Conservation (phyloP, 495 filamentous ascomycete genomes). For the Ascodesmis nigricans region DNA sequence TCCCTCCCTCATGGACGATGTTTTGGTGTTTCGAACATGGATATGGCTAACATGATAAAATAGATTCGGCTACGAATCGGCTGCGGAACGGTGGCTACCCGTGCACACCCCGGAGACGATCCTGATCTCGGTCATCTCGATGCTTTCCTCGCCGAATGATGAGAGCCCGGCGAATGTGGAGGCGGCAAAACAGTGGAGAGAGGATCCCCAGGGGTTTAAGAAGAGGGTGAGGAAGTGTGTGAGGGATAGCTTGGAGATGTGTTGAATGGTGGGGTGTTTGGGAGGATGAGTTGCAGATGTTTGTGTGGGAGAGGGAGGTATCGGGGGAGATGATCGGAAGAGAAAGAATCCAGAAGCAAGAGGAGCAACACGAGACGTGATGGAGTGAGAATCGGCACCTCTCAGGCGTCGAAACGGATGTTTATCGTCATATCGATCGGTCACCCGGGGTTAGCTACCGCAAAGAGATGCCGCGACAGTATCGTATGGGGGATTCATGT, state of each 20-base stretch:
- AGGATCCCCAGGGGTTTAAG: slow-evolving; percentile 67
- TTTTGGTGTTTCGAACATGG: slow-evolving; percentile 1
- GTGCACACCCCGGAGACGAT: slow-evolving; percentile 99
- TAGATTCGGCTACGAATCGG: slow-evolving; percentile 91
- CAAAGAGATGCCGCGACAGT: too few relatives aligned
- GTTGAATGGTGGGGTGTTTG: too few relatives aligned
- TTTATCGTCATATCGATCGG: too few relatives aligned
- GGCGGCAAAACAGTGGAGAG: slow-evolving; percentile 96
- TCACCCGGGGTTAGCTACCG: too few relatives aligned
- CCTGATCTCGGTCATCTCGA: slow-evolving; percentile 90
- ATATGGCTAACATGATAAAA: slow-evolving; percentile 3
- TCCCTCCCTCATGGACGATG: slow-evolving; percentile 4
- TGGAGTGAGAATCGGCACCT: too few relatives aligned
- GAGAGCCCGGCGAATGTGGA: slow-evolving; percentile 96
- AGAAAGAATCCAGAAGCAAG: too few relatives aligned
- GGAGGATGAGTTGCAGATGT: too few relatives aligned
- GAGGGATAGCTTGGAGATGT: slow-evolving; percentile 34
- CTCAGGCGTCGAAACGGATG: too few relatives aligned
- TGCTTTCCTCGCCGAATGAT: slow-evolving; percentile 96
- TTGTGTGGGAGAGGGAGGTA: too few relatives aligned
- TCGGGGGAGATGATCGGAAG: too few relatives aligned
- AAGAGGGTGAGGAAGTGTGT: slow-evolving; percentile 63
- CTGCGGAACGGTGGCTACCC: slow-evolving; percentile 82
- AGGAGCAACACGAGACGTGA: too few relatives aligned
- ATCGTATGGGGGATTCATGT: too few relatives aligned